A percentile compares a stretch with the other conserved stretches of the same genome.
These are phyloP conservation scores for Pterulicium gracile DNA, from an alignment of 1,284 basidiomycete genomes.

Conservation along the genomic window DNA sequence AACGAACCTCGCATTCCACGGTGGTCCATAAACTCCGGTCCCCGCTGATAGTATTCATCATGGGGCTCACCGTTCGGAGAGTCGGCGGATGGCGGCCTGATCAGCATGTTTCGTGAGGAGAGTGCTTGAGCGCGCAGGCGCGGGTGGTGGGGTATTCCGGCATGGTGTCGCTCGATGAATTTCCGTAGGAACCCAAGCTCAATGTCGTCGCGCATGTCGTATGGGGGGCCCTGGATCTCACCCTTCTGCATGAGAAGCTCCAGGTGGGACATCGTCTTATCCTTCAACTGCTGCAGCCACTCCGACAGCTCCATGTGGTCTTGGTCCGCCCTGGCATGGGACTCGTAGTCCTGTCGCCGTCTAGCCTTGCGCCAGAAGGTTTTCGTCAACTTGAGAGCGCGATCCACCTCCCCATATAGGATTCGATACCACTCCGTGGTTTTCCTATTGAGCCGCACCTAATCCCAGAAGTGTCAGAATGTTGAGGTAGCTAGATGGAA, in stretches of 20 bases:
- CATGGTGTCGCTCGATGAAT: conserved; percentile 66
- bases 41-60: neutral
- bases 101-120: conserved; percentile 14
- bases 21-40: neutral
- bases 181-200: conserved; percentile 67
- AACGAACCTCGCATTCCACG: neutral
- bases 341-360: conserved; percentile 68
- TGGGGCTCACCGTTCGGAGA: conserved; percentile 42
- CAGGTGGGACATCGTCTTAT: conserved; percentile 76
- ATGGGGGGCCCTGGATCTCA: conserved; percentile 71
- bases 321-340: conserved; percentile 58
- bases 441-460: conserved; percentile 58
- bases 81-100: conserved; percentile 34
- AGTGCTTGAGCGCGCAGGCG: conserved; percentile 36
- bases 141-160: conserved; percentile 64
- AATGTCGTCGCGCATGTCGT: conserved; percentile 65
- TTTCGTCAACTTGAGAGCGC: conserved; percentile 70
- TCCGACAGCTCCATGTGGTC: conserved; percentile 79
- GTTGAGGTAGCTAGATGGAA: neutral
- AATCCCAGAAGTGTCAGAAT: conserved; percentile 12
- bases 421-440: conserved; percentile 71
- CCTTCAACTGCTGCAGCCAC: conserved; percentile 74
- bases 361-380: conserved; percentile 72
- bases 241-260: conserved; percentile 77
- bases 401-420: conserved; percentile 64